Evolutionary conservation across 345 rosid species (phyloP), one percentile per base, ranked within the genome.

Genomic region (Anacardium occidentale): DNA sequence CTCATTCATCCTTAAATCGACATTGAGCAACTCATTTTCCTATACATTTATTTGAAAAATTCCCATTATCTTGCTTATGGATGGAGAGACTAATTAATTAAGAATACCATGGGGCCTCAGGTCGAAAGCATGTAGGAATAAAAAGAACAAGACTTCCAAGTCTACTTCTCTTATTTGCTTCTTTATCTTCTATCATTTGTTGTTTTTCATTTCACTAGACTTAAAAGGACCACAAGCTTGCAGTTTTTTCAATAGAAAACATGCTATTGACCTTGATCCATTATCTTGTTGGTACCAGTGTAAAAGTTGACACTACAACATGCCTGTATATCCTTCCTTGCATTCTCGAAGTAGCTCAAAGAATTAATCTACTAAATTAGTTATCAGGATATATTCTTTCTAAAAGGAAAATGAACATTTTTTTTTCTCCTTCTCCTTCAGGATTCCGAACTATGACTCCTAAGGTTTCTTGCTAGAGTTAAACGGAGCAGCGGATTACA

Each of bases 201-300:
- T 60, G 32, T n/a, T 61, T 18, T 45, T 8, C 18, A 44, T 64
- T 25, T 58, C 53, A 10, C 20, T 7, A 37, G 5, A 1, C 17
- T 15, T 45, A 14, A 45, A 24, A 64, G 79, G 77, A 73, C 74
- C 74, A 78, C 77, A 64, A 59, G 42, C 51, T 58, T 58, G 42
- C 51, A 20, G 40, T 56, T 37, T 51, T 63, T 48, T 74, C 72
- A 69, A 54, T 50, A 34, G 55, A 32, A 63, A 72, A 69, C 78
- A 71, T 72, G 74, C 69, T 58, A 60, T 78, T 47, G 79, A 65
- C 77, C 61, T 78, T 47, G 79, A 65, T 79, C 61, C 76, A 65
- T 74, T 58, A 65, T 77, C 71, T 78, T 73, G 71, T 82, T 79
- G 79, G 80, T 79, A 75, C 78, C 64, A 60, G 79, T 75, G 85